These are phyloP conservation scores for Acanthamoeba culbertsoni DNA, from an alignment of 208 protist species.

Conservation along the genomic window DNA sequence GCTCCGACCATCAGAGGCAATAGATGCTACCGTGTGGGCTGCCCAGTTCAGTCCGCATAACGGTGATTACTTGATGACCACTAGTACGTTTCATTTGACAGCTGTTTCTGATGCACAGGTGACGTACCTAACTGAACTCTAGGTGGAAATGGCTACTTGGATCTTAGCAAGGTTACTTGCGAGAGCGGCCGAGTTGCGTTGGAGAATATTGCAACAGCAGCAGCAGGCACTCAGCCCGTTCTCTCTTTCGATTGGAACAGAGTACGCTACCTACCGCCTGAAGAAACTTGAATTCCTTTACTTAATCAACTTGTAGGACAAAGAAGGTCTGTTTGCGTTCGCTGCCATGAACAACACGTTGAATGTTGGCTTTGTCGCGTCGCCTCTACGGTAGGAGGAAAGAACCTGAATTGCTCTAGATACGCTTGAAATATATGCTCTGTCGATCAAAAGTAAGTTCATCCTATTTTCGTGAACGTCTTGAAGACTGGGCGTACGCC, in stretches of 20 bases:
- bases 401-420: background rate
- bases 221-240: background rate
- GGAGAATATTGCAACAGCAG: background rate
- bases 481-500: too few species aligned
- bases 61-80: background rate
- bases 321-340: conserved; percentile 5
- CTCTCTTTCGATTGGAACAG: background rate
- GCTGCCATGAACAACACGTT: background rate
- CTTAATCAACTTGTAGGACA: background rate
- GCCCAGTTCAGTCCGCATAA: background rate
- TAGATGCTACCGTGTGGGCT: background rate
- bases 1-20: background rate
- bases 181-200: background rate
- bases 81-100: background rate
- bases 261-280: background rate
- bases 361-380: background rate
- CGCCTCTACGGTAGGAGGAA: background rate
- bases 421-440: background rate
- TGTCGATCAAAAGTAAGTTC: too few species aligned
- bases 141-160: background rate
- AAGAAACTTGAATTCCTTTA: background rate
- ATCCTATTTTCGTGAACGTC: too few species aligned
- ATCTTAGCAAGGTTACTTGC: background rate
- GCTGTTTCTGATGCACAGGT: background rate
- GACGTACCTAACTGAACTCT: background rate